A percentile compares a stretch with the other conserved stretches of the same genome.
phyloP scores from a whole-genome alignment of 2,329 filamentous ascomycete species.

The Cordyceps militaris region DNA sequence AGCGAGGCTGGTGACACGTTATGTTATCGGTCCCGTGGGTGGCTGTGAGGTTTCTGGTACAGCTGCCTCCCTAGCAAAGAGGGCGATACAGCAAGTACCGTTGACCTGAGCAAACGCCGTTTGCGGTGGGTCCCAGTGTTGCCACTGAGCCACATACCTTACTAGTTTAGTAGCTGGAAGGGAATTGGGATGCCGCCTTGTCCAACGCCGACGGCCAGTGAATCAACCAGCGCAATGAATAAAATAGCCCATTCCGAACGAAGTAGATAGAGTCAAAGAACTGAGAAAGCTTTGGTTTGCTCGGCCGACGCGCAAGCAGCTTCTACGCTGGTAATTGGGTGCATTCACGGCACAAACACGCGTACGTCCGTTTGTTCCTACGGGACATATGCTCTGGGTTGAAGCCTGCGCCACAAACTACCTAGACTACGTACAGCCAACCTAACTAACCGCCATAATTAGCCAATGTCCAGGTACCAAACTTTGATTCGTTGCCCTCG shows the following conservation, averaged over 20 bases:
- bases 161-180: neutral
- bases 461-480: neutral
- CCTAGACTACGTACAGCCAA: too few relatives aligned
- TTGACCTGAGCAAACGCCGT: slow-evolving; percentile 2
- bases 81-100: slow-evolving; percentile 1
- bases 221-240: neutral
- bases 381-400: neutral
- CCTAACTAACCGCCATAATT: too few relatives aligned
- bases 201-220: neutral
- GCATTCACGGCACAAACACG: neutral
- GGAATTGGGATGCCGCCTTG: neutral
- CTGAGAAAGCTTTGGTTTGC: too few relatives aligned
- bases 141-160: neutral
- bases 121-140: slow-evolving; percentile 7
- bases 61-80: neutral
- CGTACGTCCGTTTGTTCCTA: too few relatives aligned
- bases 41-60: slow-evolving; percentile 20
- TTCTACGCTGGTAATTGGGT: neutral
- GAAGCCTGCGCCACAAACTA: slow-evolving; percentile 1
- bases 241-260: neutral
- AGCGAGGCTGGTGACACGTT: neutral
- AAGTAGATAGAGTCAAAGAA: neutral
- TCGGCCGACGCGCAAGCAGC: too few relatives aligned
- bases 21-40: neutral
- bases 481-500: neutral